Conservation (phyloP, 257 asterid species). For the Rhazya stricta region DNA sequence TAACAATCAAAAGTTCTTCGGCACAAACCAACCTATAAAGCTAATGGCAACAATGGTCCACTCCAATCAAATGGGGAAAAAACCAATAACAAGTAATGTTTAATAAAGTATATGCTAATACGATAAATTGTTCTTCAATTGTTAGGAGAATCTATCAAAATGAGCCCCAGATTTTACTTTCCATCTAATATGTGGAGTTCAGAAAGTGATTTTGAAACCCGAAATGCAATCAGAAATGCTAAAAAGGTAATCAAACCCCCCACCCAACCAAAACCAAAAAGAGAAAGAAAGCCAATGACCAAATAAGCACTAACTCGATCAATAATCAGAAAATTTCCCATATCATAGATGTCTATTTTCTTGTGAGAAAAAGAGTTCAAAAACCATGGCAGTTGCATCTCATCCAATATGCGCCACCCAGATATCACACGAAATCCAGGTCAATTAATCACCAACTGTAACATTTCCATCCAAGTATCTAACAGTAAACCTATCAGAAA, state of each 20-base stretch:
- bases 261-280: background rate
- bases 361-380: background rate
- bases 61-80: background rate
- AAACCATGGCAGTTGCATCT: background rate
- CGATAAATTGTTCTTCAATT: background rate
- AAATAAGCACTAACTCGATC: background rate
- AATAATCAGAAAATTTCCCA: background rate
- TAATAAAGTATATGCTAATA: background rate
- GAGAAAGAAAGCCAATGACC: background rate
- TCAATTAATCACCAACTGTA: background rate
- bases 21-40: slow-evolving; percentile 8
- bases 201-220: background rate
- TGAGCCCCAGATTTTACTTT: background rate
- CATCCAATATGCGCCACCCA: background rate
- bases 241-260: background rate
- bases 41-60: background rate
- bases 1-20: background rate
- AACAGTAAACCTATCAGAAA: background rate
- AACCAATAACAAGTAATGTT: background rate
- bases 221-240: background rate
- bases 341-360: background rate
- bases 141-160: background rate
- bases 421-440: background rate
- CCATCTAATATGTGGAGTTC: background rate
- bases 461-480: background rate